Conservation (phyloP, 2,329 filamentous ascomycete genomes). For the Paradendryphiella salina region DNA sequence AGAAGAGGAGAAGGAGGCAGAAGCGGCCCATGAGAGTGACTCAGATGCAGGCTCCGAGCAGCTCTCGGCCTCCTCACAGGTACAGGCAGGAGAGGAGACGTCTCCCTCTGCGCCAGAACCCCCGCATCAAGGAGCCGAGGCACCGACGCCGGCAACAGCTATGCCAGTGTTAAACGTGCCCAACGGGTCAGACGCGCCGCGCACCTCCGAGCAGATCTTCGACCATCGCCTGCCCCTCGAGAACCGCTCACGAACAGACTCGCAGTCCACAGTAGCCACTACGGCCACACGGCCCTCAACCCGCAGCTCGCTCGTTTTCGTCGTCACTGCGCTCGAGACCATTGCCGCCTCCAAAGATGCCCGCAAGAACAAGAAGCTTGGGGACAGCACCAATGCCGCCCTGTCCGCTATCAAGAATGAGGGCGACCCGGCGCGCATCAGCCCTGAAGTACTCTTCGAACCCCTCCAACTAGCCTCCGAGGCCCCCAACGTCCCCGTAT, state of each 20-base stretch:
- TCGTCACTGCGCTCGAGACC: slow-evolving; percentile 87
- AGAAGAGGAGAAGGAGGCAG: slow-evolving; percentile 11
- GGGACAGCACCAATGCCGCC: slow-evolving; percentile 78
- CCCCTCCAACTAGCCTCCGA: slow-evolving; percentile 89
- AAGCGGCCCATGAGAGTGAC: slow-evolving; percentile 10
- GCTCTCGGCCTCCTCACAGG: slow-evolving; percentile 17
- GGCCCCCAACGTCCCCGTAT: slow-evolving; percentile 79
- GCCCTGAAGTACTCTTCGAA: slow-evolving; percentile 89
- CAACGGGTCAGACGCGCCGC: slow-evolving; percentile 35
- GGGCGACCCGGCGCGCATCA: slow-evolving; percentile 76
- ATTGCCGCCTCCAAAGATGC: slow-evolving; percentile 93
- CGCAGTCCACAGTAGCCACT: slow-evolving; percentile 58
- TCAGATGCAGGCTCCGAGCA: slow-evolving; percentile 27
- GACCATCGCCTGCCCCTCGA: slow-evolving; percentile 35
- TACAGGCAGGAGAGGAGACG: slow-evolving; percentile 14
- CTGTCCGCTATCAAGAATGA: slow-evolving; percentile 79
- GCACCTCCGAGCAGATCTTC: slow-evolving; percentile 42
- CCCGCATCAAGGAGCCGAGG: slow-evolving; percentile 23
- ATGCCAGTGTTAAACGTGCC: slow-evolving; percentile 34
- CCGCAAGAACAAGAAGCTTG: slow-evolving; percentile 79
- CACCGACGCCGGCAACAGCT: slow-evolving; percentile 25
- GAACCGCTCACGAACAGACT: slow-evolving; percentile 60
- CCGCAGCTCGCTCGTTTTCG: slow-evolving; percentile 94
- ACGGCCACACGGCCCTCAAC: slow-evolving; percentile 61
- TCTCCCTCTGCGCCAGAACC: slow-evolving; percentile 20